Conservation (phyloP, 2,329 filamentous ascomycete genomes). For the Cladophialophora bantiana region DNA sequence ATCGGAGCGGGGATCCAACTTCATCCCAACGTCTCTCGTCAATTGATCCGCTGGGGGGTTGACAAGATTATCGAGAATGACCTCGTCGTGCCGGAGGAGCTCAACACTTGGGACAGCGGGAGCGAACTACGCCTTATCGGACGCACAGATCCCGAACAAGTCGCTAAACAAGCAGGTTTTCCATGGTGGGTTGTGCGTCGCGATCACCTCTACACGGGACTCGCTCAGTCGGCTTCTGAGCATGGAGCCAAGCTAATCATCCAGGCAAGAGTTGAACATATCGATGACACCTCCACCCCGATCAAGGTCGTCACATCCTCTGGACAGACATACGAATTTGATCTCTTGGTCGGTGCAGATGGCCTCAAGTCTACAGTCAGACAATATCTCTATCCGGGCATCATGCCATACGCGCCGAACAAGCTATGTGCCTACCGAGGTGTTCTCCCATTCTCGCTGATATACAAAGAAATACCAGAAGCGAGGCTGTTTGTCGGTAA, state of each 20-base stretch:
- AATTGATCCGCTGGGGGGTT: conserved; percentile 13
- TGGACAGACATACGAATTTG: conserved; percentile 14
- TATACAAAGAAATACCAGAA: conserved; percentile 17
- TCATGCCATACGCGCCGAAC: conserved; percentile 19
- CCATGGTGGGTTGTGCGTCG: conserved; percentile 51
- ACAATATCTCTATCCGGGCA: conserved; percentile 14
- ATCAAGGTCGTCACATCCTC: conserved; percentile 17
- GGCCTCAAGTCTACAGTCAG: conserved; percentile 19
- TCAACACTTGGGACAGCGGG: conserved; percentile 19
- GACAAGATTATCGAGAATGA: conserved; percentile 19
- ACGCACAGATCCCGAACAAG: conserved; percentile 18
- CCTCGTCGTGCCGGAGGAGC: conserved; percentile 10
- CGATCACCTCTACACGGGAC: conserved; percentile 56
- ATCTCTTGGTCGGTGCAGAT: conserved; percentile 16
- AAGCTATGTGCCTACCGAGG: conserved; percentile 20
- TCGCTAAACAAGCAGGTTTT: conserved; percentile 27
- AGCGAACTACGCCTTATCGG: conserved; percentile 21
- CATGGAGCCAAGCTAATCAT: conserved; percentile 50
- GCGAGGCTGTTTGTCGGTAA: conserved; percentile 16
- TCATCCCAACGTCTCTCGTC: conserved; percentile 17
- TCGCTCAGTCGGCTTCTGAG: conserved; percentile 49
- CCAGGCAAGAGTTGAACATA: conserved; percentile 51
- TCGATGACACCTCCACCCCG: conserved; percentile 30
- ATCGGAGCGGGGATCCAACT: conserved; percentile 18
- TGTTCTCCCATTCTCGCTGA: conserved; percentile 10